A percentile compares a stretch with the other conserved stretches of the same genome.
Evolutionary conservation across 1,284 basidiomycete genomes (phyloP).

Genomic region (Apiotrichum mycotoxinovorans): DNA sequence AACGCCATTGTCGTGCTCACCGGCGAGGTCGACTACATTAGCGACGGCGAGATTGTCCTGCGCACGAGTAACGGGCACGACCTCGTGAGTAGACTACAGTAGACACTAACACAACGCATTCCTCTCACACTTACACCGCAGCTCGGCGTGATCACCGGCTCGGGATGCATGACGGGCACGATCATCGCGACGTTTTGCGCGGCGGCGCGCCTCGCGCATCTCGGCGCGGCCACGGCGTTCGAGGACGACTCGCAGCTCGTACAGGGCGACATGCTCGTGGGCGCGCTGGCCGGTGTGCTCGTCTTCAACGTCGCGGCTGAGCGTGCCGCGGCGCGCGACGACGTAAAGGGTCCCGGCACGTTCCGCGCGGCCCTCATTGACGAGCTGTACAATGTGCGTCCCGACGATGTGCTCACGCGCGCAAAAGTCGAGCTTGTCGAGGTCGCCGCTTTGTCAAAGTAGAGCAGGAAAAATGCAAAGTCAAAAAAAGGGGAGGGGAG

Average conservation of each 20-base stretch:
- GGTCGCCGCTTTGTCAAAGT: background rate
- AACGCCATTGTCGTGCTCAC: constrained; percentile 80
- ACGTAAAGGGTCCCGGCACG: constrained; percentile 78
- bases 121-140: constrained; percentile 8
- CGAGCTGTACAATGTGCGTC: constrained; percentile 63
- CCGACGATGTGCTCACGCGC: constrained; percentile 55
- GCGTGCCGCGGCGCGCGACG: constrained; percentile 63
- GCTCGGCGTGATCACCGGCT: constrained; percentile 79
- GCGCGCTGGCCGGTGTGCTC: constrained; percentile 71
- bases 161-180: constrained; percentile 75
- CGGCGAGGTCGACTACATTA: constrained; percentile 78
- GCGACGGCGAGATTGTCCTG: constrained; percentile 70
- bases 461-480: background rate
- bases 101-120: too few relatives aligned
- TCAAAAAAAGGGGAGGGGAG: too few relatives aligned
- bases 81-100: constrained; percentile 45
- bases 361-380: constrained; percentile 86
- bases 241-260: constrained; percentile 53
- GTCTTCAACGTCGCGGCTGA: constrained; percentile 81
- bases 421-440: constrained; percentile 55
- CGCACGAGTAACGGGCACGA: constrained; percentile 71
- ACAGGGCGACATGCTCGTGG: constrained; percentile 68
- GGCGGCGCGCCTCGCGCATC: constrained; percentile 55
- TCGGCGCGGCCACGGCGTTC: constrained; percentile 13
- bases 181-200: constrained; percentile 63